Evolutionary conservation across 2,329 filamentous ascomycete species (phyloP), one percentile per base, ranked within the genome.

Genomic region (Diplodia scrobiculata): DNA sequence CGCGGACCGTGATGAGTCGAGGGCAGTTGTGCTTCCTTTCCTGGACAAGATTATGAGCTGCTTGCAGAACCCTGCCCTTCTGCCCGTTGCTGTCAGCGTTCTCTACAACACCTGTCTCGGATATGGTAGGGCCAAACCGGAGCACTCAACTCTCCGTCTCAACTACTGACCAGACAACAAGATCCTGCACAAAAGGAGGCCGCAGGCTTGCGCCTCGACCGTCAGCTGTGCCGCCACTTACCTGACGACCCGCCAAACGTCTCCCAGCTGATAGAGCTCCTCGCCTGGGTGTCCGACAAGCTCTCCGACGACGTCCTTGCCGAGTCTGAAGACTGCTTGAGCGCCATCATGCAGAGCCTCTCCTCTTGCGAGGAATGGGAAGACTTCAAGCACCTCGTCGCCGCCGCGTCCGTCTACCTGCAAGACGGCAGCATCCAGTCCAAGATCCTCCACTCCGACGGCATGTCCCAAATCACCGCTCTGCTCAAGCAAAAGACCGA

Each of bases 21-120:
- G 77, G 60, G 73, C 73, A 65, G 53, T 73, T 14, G 72, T 71
- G 29, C 66, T 71, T 14, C 66, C 71, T 38, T 63, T 72, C 19
- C 69, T 78, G 25, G 67, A 70, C 5, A 71, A 71, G 29, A 69
- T 79, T 2, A 67, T 72, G 47, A 67, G 66, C 17, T 76, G 72
- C 51, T 66, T 78, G 2, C 60, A 69, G 11, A 66, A 69, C 14
- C 68, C 72, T 47, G 69, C 72, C 5, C 66, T 78, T 19, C 66
- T 65, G 10, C 64, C 68, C 5, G 75, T 74, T 17, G 72, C 77
- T 53, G 70, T 79, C 36, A 78, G 75, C 47, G 79, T 81, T 1
- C 69, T 81, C 13, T 77, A 79, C 70, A 82, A 82, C 67, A 75
- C 81, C 17, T 79, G 78, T 68, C 76, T 77, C 21, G 78, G 79